These are phyloP conservation scores for Copromyces sp. DNA, from an alignment of 495 filamentous ascomycete genomes.

Conservation along the genomic window DNA sequence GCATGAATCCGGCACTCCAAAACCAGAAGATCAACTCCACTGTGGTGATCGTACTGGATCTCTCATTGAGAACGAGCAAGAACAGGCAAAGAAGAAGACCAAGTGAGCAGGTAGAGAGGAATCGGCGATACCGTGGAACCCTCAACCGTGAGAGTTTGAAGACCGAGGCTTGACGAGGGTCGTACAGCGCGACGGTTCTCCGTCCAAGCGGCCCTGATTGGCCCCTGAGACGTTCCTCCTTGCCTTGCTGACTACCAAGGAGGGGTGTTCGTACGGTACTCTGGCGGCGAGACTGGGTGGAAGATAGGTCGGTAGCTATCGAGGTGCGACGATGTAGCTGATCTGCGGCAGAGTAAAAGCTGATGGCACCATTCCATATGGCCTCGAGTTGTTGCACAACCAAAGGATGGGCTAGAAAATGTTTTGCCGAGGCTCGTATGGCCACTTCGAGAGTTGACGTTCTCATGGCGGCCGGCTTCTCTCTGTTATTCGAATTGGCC, in stretches of 20 bases:
- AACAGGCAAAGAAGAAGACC: constrained; percentile 75
- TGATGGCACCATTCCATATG: constrained; percentile 90
- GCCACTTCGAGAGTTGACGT: constrained; percentile 86
- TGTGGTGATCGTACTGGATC: constrained; percentile 64
- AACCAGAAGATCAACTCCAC: constrained; percentile 89
- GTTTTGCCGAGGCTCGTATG: constrained; percentile 80
- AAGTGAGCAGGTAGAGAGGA: constrained; percentile 77
- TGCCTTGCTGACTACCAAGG: constrained; percentile 30
- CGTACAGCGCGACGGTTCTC: constrained; percentile 76
- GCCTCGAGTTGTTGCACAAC: constrained; percentile 89
- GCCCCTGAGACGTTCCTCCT: constrained; percentile 25
- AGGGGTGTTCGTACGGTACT: constrained; percentile 31
- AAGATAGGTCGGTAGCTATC: constrained; percentile 4
- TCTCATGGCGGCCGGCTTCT: constrained; percentile 47
- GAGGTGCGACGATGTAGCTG: constrained; percentile 54
- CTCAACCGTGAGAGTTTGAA: constrained; percentile 85
- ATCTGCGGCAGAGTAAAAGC: constrained; percentile 81
- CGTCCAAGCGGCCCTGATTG: constrained; percentile 34
- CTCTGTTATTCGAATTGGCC: constrained; percentile 22
- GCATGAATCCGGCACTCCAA: constrained; percentile 93
- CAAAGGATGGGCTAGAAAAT: constrained; percentile 78
- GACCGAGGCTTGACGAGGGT: constrained; percentile 76
- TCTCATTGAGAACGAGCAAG: constrained; percentile 58
- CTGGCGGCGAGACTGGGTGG: constrained; percentile 21
- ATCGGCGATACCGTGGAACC: constrained; percentile 81